Conservation (phyloP, 2,329 filamentous ascomycete species). For the Kalmusia sp. region DNA sequence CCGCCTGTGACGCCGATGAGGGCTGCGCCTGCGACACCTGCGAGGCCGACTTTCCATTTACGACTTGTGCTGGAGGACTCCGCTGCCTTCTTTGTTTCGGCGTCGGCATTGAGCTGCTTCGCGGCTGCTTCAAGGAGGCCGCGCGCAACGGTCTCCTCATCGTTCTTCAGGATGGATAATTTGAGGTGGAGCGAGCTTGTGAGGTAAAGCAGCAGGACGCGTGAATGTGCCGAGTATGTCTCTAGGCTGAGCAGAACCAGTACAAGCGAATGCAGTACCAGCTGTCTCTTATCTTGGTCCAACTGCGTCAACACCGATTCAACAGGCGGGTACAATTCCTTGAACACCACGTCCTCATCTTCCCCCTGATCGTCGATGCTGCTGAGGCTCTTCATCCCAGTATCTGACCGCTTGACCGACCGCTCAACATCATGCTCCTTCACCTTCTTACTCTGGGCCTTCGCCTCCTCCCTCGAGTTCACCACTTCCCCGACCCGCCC, state of each 20-base stretch:
- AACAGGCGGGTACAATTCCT: slow-evolving; percentile 50
- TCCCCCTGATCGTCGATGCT: slow-evolving; percentile 35
- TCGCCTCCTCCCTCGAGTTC: slow-evolving; percentile 44
- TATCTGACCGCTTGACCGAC: slow-evolving; percentile 37
- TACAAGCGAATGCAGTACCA: slow-evolving; percentile 75
- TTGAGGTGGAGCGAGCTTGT: slow-evolving; percentile 75
- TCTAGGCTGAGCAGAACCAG: slow-evolving; percentile 78
- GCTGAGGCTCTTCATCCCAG: slow-evolving; percentile 31
- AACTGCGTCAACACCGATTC: slow-evolving; percentile 61
- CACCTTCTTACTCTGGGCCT: slow-evolving; percentile 35
- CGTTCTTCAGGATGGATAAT: slow-evolving; percentile 67
- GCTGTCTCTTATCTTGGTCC: slow-evolving; percentile 65
- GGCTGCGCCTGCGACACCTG: slow-evolving; percentile 85
- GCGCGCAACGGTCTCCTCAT: slow-evolving; percentile 78
- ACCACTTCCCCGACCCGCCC: slow-evolving; percentile 74
- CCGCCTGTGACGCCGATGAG: slow-evolving; percentile 84
- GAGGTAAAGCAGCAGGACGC: slow-evolving; percentile 73
- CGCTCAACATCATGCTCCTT: slow-evolving; percentile 26
- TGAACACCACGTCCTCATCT: slow-evolving; percentile 48
- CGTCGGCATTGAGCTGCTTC: slow-evolving; percentile 76
- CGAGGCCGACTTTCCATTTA: slow-evolving; percentile 84
- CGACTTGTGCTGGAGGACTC: slow-evolving; percentile 71
- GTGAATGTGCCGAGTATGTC: slow-evolving; percentile 76
- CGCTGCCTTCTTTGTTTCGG: slow-evolving; percentile 74
- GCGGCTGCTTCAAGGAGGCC: slow-evolving; percentile 74